These are phyloP conservation scores for Papiliotrema nemorosa DNA, from an alignment of 1,284 basidiomycete genomes.

Conservation along the genomic window DNA sequence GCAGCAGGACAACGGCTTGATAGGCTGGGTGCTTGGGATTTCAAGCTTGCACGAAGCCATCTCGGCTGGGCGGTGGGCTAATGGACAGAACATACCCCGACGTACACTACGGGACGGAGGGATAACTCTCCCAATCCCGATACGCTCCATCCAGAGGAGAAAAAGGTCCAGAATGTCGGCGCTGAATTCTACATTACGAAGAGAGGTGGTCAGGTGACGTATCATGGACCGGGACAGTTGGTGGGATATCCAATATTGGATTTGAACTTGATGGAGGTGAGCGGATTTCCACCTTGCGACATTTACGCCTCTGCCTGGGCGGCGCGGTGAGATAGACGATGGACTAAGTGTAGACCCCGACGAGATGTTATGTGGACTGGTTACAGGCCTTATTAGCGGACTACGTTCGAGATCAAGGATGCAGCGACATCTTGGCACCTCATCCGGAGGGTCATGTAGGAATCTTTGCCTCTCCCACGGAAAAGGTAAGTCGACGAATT, in stretches of 20 bases:
- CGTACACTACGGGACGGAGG: slow-evolving; percentile 87
- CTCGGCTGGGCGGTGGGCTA: background rate
- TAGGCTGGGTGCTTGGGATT: background rate
- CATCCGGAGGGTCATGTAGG: slow-evolving; percentile 51
- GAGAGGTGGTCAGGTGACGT: slow-evolving; percentile 91
- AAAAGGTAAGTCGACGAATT: slow-evolving; percentile 38
- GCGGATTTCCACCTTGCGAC: slow-evolving; percentile 13
- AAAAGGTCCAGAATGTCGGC: slow-evolving; percentile 66
- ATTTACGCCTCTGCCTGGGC: too few relatives aligned
- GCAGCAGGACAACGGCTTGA: background rate
- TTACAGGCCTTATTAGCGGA: slow-evolving; percentile 48
- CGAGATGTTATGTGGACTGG: slow-evolving; percentile 53
- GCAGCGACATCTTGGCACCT: slow-evolving; percentile 40
- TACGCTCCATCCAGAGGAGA: slow-evolving; percentile 62
- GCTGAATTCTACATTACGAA: slow-evolving; percentile 82
- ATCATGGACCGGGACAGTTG: slow-evolving; percentile 95
- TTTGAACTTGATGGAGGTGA: slow-evolving; percentile 58
- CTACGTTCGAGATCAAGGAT: slow-evolving; percentile 30
- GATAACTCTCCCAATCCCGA: slow-evolving; percentile 56
- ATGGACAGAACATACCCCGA: slow-evolving; percentile 74
- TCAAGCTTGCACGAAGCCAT: background rate
- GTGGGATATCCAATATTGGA: slow-evolving; percentile 94
- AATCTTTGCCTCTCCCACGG: slow-evolving; percentile 41
- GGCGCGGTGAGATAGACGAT: background rate
- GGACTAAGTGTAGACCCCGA: slow-evolving; percentile 42